Evolutionary conservation across 177 flowering plant genomes (phyloP).

Genomic region (Vitis hybrid): DNA sequence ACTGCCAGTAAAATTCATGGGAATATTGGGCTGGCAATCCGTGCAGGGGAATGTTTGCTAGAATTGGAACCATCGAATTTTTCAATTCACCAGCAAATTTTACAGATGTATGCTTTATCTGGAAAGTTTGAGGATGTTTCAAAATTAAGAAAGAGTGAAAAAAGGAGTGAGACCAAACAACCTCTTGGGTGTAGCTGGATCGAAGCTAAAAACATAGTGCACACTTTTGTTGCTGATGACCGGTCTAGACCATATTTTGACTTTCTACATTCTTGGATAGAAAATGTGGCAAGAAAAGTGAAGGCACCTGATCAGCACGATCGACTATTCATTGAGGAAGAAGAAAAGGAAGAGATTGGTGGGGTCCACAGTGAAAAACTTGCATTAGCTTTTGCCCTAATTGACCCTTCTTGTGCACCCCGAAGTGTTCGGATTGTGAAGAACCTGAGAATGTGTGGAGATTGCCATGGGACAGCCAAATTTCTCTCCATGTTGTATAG

Average conservation of each 20-base stretch:
- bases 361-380: constrained; percentile 83
- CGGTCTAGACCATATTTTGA: constrained; percentile 29
- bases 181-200: constrained; percentile 52
- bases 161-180: constrained; percentile 18
- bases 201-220: constrained; percentile 48
- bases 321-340: constrained; percentile 54
- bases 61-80: constrained; percentile 51
- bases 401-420: constrained; percentile 25
- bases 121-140: constrained; percentile 36
- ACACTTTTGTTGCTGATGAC: constrained; percentile 53
- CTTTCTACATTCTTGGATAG: constrained; percentile 38
- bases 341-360: constrained; percentile 53
- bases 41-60: constrained; percentile 53
- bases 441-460: constrained; percentile 61
- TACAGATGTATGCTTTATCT: constrained; percentile 38
- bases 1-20: constrained; percentile 65
- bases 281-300: constrained; percentile 26
- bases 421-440: constrained; percentile 56
- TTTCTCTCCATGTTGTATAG: constrained; percentile 40
- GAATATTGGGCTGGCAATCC: constrained; percentile 44
- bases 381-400: constrained; percentile 69
- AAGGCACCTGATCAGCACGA: constrained; percentile 21
- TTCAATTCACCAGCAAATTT: constrained; percentile 24
- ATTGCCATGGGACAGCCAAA: constrained; percentile 65
- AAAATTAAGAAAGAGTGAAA: constrained; percentile 34